Evolutionary conservation across 805 yeast species (phyloP).

Genomic region (Myxozyma monticola): DNA sequence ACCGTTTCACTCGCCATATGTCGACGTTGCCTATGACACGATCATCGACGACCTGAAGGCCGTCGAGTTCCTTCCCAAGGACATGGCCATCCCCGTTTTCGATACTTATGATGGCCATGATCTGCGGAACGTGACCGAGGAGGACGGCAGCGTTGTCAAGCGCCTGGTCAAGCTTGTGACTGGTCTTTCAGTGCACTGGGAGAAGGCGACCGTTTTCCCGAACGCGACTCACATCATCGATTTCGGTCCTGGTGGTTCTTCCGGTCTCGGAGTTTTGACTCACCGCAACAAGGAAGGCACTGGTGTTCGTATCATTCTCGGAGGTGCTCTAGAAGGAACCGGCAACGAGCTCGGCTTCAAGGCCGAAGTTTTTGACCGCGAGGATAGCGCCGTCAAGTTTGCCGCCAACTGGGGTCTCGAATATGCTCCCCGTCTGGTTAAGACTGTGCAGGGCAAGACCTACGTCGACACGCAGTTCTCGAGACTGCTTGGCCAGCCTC

Average conservation of each 20-base stretch:
- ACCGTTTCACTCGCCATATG: slow-evolving; percentile 93
- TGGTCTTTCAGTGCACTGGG: slow-evolving; percentile 93
- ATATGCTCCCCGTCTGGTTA: slow-evolving; percentile 80
- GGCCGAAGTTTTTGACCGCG: slow-evolving; percentile 85
- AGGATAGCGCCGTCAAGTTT: slow-evolving; percentile 63
- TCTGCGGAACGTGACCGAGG: slow-evolving; percentile 48
- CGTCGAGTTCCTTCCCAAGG: slow-evolving; percentile 55
- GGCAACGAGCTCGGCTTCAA: slow-evolving; percentile 89
- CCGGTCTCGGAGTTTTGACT: slow-evolving; percentile 94
- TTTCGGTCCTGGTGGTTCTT: slow-evolving; percentile 98
- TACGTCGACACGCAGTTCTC: slow-evolving; percentile 94
- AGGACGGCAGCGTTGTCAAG: slow-evolving; percentile 54
- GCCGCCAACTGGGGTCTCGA: slow-evolving; percentile 91
- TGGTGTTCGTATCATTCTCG: slow-evolving; percentile 91
- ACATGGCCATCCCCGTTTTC: slow-evolving; percentile 79
- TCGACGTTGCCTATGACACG: slow-evolving; percentile 66
- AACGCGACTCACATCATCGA: slow-evolving; percentile 83
- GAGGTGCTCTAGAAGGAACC: slow-evolving; percentile 78
- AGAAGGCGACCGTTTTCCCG: slow-evolving; percentile 70
- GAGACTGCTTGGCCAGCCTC: slow-evolving; percentile 88
- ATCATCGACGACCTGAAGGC: slow-evolving; percentile 67
- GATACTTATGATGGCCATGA: slow-evolving; percentile 87
- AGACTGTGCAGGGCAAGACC: slow-evolving; percentile 62
- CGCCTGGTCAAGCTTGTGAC: slow-evolving; percentile 84
- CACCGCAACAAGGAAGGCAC: slow-evolving; percentile 99